A percentile compares a stretch with the other conserved stretches of the same genome.
Conservation (phyloP, 352 stramenopile species). For the Phytophthora ramorum region DNA sequence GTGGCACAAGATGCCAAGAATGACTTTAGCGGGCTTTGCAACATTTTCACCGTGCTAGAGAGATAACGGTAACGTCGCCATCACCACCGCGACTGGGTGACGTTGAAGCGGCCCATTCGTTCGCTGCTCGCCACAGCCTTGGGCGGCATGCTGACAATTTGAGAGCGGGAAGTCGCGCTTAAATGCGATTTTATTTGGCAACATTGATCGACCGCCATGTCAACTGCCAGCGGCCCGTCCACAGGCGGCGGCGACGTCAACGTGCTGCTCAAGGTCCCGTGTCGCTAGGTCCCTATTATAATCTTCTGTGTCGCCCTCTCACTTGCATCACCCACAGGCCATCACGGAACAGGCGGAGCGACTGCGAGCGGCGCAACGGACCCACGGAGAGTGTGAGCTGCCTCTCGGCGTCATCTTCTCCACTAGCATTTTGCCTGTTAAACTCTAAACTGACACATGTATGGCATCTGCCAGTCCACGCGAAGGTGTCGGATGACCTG, state of each 20-base stretch:
- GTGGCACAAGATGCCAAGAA: too few species aligned
- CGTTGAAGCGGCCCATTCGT: too few species aligned
- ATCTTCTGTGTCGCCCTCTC: not conserved
- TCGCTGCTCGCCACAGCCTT: too few species aligned
- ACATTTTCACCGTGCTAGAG: too few species aligned
- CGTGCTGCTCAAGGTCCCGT: constrained; percentile 42
- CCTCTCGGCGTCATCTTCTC: not conserved
- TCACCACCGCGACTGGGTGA: too few species aligned
- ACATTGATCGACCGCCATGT: constrained; percentile 13
- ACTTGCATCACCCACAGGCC: constrained; percentile 27
- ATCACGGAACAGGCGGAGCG: constrained; percentile 59
- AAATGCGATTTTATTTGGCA: too few species aligned
- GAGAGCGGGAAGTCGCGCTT: too few species aligned
- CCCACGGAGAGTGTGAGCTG: constrained; percentile 58
- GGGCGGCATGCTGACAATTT: too few species aligned
- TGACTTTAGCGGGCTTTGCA: too few species aligned
- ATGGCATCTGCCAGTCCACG: constrained; percentile 46
- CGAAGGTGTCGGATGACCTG: constrained; percentile 64
- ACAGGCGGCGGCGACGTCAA: constrained; percentile 34
- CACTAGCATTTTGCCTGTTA: too few species aligned
- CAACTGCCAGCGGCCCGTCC: constrained; percentile 15
- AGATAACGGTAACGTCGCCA: too few species aligned
- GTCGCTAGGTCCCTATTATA: not conserved
- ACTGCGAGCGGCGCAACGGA: constrained; percentile 49
- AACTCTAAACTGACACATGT: not conserved